phyloP scores from a whole-genome alignment of 2,329 filamentous ascomycete genomes.

The Karstenula rhodostoma region DNA sequence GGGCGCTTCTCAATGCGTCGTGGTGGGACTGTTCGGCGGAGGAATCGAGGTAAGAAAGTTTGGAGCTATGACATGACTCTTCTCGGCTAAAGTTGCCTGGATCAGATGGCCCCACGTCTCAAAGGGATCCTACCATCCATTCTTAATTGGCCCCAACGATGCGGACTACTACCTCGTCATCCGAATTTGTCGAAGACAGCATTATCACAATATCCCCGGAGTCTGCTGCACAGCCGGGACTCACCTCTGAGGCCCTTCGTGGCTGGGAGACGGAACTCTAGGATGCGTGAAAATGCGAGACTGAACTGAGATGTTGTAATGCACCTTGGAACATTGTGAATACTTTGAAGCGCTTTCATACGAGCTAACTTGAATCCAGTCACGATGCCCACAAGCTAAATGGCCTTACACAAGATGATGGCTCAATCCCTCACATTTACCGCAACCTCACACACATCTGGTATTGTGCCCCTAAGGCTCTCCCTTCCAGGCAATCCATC shows the following conservation, averaged over 20 bases:
- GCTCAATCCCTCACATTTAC: background rate
- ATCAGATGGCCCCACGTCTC: background rate
- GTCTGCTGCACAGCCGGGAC: no score
- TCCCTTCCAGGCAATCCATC: background rate
- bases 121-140: no score
- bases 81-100: slow-evolving; percentile 24
- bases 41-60: slow-evolving; percentile 17
- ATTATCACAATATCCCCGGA: no score
- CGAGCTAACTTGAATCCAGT: background rate
- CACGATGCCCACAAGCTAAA: background rate
- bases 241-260: no score
- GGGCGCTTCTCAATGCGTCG: background rate
- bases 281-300: no score
- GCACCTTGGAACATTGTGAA: no score
- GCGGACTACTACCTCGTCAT: no score
- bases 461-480: background rate
- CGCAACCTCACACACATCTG: background rate
- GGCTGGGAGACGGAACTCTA: no score
- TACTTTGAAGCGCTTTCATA: background rate
- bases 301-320: no score
- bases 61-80: slow-evolving; percentile 27
- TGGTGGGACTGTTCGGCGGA: slow-evolving; percentile 15
- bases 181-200: no score
- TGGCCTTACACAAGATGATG: background rate
- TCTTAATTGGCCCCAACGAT: no score